Percentiles rank a stretch among this genome's conserved stretches.
Evolutionary conservation across 495 filamentous ascomycete species (phyloP).

Genomic region (Tuber calosporum): DNA sequence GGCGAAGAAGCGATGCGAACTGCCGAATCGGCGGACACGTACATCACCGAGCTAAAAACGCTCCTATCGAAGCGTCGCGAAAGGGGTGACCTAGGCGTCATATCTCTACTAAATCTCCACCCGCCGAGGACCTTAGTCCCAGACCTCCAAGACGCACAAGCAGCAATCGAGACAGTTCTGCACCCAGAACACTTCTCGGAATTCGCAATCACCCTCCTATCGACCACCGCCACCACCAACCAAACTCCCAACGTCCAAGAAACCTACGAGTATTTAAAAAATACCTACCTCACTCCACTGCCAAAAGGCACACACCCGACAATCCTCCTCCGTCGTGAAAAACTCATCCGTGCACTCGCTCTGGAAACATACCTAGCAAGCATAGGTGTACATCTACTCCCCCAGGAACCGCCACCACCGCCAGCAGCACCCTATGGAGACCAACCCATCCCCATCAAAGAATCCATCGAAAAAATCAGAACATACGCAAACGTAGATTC

Average conservation of each 20-base stretch:
- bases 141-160: neutral
- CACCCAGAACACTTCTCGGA: neutral
- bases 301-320: slow-evolving; percentile 7
- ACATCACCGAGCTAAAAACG: neutral
- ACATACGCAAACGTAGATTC: slow-evolving; percentile 33
- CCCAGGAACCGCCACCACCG: neutral
- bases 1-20: slow-evolving; percentile 5
- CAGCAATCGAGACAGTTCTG: neutral
- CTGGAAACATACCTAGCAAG: slow-evolving; percentile 28
- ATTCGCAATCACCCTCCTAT: neutral
- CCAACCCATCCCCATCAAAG: slow-evolving; percentile 1
- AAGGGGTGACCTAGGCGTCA: slow-evolving; percentile 23
- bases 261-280: neutral
- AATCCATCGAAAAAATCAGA: slow-evolving; percentile 27
- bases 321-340: slow-evolving; percentile 21
- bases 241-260: neutral
- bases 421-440: neutral
- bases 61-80: slow-evolving; percentile 6
- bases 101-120: slow-evolving; percentile 26
- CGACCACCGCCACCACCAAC: neutral
- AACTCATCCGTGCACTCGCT: slow-evolving; percentile 22
- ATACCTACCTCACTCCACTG: slow-evolving; percentile 9
- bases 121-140: neutral
- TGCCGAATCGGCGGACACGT: neutral
- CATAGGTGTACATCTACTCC: slow-evolving; percentile 24